Percentiles rank a stretch among this genome's conserved stretches.
phyloP scores from a whole-genome alignment of 2,329 filamentous ascomycete species.

The Cordyceps cateniannulata region DNA sequence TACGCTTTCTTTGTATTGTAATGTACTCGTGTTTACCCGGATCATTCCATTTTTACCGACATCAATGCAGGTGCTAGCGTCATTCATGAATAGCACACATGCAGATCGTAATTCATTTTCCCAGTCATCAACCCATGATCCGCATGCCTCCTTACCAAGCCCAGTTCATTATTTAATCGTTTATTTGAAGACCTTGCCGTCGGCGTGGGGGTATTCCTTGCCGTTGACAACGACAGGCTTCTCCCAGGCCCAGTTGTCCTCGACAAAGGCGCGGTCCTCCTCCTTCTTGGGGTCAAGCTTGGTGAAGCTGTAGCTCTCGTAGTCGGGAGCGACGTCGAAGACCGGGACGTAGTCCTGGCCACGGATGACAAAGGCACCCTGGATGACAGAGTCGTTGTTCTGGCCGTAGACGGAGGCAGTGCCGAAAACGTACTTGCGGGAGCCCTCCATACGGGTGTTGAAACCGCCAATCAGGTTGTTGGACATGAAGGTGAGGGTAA shows the following conservation, averaged over 20 bases:
- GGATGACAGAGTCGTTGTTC: constrained; percentile 83
- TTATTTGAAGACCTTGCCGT: constrained; percentile 99
- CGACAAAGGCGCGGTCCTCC: constrained; percentile 79
- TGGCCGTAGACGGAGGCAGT: constrained; percentile 80
- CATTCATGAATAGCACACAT: constrained; percentile 9
- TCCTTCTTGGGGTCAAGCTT: constrained; percentile 88
- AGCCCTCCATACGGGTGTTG: constrained; percentile 93
- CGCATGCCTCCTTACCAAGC: constrained; percentile 27
- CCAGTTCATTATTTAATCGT: constrained; percentile 19
- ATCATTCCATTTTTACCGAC: neutral
- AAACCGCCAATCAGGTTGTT: constrained; percentile 98
- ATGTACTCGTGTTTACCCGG: neutral
- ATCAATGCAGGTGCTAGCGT: constrained; percentile 1
- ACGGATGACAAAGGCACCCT: constrained; percentile 91
- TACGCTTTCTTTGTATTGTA: neutral
- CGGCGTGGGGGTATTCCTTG: constrained; percentile 83
- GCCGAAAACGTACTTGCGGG: constrained; percentile 97
- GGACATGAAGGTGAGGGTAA: constrained; percentile 97
- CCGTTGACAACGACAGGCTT: constrained; percentile 70
- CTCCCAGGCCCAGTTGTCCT: constrained; percentile 89
- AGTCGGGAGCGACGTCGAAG: constrained; percentile 96
- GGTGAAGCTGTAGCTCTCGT: constrained; percentile 91
- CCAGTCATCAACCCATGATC: constrained; percentile 19
- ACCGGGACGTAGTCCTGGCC: constrained; percentile 80
- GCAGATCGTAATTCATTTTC: constrained; percentile 15